Evolutionary conservation across 345 rosid genomes (phyloP), one percentile per base, ranked within the genome.

Genomic region (Brassica cretica): DNA sequence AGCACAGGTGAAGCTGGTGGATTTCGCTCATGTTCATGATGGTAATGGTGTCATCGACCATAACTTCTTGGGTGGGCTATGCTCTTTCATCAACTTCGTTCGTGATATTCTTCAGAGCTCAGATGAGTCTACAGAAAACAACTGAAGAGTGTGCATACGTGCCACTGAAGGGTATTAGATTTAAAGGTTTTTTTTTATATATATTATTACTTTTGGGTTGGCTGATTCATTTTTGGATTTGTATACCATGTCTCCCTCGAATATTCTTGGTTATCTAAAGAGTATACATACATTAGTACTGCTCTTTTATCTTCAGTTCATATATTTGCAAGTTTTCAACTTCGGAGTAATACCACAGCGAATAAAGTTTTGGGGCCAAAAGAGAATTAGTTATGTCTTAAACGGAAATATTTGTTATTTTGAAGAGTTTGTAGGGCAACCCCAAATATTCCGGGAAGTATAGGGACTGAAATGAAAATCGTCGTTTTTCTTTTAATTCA

Each of bases 61-160:
- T 77, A 95, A 95, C 85, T 93, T 92, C 88, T 76, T 93, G 79
- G 99, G 99, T 33, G 98, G 98, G 39, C 89, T 93, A 19, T 93
- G 97, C 82, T 95, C 98, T 64, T 81, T 93, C 66, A 93, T 93
- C 64, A 91, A 91, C 81, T 84, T 91, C 72, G 75, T 95, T 70
- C 90, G 92, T 12, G 91, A 87, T 78, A 84, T 90, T 70, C 84
- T 87, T 56, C 77, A 84, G 30, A 71, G 74, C 63, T 81, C 85
- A 12, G 85, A 86, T 74, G 91, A 86, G 9, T 61, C 82, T 69
- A 64, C 85, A 51, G 65, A 59, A n/a, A n/a, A n/a, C 8, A 66
- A 53, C 37, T 60, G 56, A 60, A 44, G 53, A 44, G 15, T 41
- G 12, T 14, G 19, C 53, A 25, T 35, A 19, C 14, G 18, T 46